These are phyloP conservation scores for Aspergillus flavus DNA, from an alignment of 2,329 filamentous ascomycete genomes.

Conservation along the genomic window DNA sequence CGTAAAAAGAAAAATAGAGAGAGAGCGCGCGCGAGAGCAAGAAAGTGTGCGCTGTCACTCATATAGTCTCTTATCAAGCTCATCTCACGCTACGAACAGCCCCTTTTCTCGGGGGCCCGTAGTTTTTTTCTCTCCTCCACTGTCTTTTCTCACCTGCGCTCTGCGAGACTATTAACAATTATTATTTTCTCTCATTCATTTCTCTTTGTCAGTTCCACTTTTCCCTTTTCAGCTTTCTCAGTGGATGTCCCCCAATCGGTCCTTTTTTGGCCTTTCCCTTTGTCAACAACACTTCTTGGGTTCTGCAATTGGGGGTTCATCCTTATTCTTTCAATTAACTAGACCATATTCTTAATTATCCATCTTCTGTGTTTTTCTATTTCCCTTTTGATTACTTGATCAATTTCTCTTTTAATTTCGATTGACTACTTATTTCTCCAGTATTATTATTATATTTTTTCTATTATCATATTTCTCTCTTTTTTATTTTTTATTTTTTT, in stretches of 20 bases:
- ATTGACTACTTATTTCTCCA: background rate
- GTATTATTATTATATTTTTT: background rate
- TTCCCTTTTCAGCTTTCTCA: slow-evolving; percentile 3
- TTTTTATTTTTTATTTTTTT: background rate
- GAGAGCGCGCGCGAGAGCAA: too few relatives aligned
- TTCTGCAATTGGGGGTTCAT: background rate
- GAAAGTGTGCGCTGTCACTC: background rate
- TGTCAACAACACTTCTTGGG: background rate
- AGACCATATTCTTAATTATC: background rate
- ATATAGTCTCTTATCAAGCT: background rate
- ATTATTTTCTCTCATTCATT: slow-evolving; percentile 10
- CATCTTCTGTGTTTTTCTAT: background rate
- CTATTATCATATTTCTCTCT: background rate
- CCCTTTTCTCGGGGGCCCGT: slow-evolving; percentile 10
- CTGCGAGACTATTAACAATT: slow-evolving; percentile 5
- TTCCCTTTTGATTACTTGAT: background rate
- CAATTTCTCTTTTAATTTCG: background rate
- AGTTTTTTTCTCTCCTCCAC: slow-evolving; percentile 6
- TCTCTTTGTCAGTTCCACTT: slow-evolving; percentile 6
- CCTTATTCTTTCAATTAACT: background rate
- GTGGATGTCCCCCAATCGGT: background rate
- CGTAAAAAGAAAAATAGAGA: background rate
- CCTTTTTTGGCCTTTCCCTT: slow-evolving; percentile 2
- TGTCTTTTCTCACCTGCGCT: slow-evolving; percentile 8
- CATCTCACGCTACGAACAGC: background rate